A percentile compares a stretch with the other conserved stretches of the same genome.
These are phyloP conservation scores for Eustoma russellianum DNA, from an alignment of 257 asterid genomes.

Conservation along the genomic window DNA sequence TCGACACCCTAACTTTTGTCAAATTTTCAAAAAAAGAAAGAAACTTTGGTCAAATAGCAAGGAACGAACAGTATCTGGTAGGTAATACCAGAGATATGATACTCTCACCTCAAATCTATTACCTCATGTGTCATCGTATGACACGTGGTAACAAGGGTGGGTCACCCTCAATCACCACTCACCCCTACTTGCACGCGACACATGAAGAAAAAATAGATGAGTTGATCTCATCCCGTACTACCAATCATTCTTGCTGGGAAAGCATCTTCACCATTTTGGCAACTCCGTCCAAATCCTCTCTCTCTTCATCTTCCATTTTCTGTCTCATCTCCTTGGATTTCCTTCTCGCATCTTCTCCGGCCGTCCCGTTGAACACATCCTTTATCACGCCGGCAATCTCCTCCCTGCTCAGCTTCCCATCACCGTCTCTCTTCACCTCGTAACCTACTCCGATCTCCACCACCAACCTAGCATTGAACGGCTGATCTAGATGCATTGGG, in stretches of 20 bases:
- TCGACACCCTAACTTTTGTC: too few relatives aligned
- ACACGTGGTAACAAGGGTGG: too few relatives aligned
- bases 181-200: too few relatives aligned
- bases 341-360: slow-evolving; percentile 16
- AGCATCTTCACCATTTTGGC: slow-evolving; percentile 21
- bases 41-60: too few relatives aligned
- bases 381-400: slow-evolving; percentile 11
- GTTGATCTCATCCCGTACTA: too few relatives aligned
- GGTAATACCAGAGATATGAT: too few relatives aligned
- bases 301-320: slow-evolving; percentile 22
- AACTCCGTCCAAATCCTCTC: slow-evolving; percentile 35
- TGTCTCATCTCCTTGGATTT: slow-evolving; percentile 17
- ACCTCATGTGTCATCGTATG: too few relatives aligned
- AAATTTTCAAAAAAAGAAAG: too few relatives aligned
- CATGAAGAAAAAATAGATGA: too few relatives aligned
- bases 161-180: too few relatives aligned
- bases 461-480: slow-evolving; percentile 11
- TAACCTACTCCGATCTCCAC: background rate
- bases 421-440: background rate
- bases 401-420: slow-evolving; percentile 19
- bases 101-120: too few relatives aligned
- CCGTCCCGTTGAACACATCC: slow-evolving; percentile 17
- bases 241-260: background rate
- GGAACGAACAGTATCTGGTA: too few relatives aligned
- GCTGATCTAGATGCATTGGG: slow-evolving; percentile 9